phyloP scores from a whole-genome alignment of 139 green algal genomes.

The Pedinophyceae sp. region DNA sequence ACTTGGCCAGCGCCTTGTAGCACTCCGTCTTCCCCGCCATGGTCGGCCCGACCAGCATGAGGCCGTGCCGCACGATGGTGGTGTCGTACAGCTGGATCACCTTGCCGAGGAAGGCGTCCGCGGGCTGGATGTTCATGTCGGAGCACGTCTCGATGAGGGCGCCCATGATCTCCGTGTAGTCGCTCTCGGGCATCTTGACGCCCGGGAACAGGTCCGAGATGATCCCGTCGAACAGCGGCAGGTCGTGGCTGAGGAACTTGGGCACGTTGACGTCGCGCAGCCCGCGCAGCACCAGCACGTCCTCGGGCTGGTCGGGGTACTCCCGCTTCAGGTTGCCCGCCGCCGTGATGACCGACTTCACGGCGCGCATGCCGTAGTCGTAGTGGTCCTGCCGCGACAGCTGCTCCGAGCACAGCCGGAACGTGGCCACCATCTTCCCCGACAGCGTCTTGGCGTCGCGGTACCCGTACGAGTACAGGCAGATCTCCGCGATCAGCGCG shows the following conservation, averaged over 20 bases:
- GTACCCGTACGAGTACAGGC: constrained; percentile 49
- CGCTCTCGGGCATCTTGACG: constrained; percentile 22
- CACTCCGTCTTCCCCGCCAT: constrained; percentile 58
- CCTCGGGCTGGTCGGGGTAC: constrained; percentile 44
- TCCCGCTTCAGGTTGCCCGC: constrained; percentile 65
- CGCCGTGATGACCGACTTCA: constrained; percentile 62
- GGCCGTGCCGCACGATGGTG: constrained; percentile 62
- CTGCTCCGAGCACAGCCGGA: constrained; percentile 75
- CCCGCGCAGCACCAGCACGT: constrained; percentile 46
- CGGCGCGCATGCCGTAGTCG: constrained; percentile 68
- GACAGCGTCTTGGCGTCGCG: constrained; percentile 29
- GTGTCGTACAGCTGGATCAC: constrained; percentile 76
- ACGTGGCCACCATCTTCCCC: constrained; percentile 68
- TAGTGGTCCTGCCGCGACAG: constrained; percentile 62
- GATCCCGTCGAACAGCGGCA: constrained; percentile 59
- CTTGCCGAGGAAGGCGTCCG: constrained; percentile 44
- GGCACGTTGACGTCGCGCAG: constrained; percentile 55
- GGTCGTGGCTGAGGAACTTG: constrained; percentile 56
- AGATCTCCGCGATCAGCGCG: constrained; percentile 55
- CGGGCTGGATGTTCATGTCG: constrained; percentile 33
- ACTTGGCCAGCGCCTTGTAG: constrained; percentile 22
- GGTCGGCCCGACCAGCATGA: constrained; percentile 70
- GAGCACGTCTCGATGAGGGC: constrained; percentile 25
- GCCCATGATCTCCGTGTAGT: constrained; percentile 29
- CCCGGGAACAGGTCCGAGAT: constrained; percentile 59